Conservation (phyloP, 495 filamentous ascomycete species). For the Neurospora terricola region DNA sequence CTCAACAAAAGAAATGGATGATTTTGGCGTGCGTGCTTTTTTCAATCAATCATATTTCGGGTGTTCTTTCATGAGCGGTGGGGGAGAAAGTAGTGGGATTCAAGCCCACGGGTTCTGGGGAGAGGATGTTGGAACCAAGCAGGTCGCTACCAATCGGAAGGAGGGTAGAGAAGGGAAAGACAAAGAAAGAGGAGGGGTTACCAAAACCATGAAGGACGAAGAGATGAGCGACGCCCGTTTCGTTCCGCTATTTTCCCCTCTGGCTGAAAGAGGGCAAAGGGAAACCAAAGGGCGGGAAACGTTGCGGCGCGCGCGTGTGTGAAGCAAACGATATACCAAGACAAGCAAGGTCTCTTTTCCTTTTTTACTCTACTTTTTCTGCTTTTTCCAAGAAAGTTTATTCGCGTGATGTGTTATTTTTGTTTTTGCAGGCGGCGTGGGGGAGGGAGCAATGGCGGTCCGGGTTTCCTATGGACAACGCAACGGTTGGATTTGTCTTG, state of each 20-base stretch:
- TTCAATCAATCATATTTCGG: neutral
- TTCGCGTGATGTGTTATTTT: neutral
- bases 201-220: constrained; percentile 2
- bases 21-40: neutral
- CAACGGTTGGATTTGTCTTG: neutral
- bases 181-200: neutral
- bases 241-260: neutral
- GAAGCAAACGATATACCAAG: constrained; percentile 5
- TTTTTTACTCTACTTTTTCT: neutral
- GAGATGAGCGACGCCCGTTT: neutral
- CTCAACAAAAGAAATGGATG: neutral
- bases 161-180: neutral
- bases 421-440: neutral
- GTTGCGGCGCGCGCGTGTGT: neutral
- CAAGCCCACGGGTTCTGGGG: neutral
- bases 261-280: neutral
- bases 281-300: neutral
- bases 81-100: neutral
- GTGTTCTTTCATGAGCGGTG: neutral
- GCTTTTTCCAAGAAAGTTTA: neutral
- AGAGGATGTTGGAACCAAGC: neutral
- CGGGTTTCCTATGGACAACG: neutral
- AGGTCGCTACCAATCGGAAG: neutral
- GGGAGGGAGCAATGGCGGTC: neutral
- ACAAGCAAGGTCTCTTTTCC: constrained; percentile 3